phyloP scores from a whole-genome alignment of 352 stramenopile species.

The Peronospora farinosa region DNA sequence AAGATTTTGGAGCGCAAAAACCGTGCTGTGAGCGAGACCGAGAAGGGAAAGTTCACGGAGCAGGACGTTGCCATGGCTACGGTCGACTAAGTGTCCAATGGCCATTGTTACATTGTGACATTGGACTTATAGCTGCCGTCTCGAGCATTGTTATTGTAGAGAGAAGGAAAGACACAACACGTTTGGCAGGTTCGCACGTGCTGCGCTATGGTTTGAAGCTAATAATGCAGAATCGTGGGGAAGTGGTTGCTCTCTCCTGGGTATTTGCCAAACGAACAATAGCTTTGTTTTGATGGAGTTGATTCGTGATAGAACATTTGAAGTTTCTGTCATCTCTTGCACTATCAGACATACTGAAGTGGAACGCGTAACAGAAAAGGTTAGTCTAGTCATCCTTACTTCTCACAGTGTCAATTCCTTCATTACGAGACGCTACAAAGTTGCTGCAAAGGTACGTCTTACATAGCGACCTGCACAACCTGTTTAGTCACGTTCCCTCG shows the following conservation, averaged over 20 bases:
- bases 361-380: constrained; percentile 57
- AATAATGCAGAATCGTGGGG: constrained; percentile 24
- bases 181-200: constrained; percentile 13
- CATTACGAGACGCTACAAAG: constrained; percentile 52
- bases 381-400: constrained; percentile 80
- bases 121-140: constrained; percentile 12
- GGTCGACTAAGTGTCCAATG: constrained; percentile 74
- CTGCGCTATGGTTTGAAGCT: constrained; percentile 2
- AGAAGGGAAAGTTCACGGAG: constrained; percentile 89
- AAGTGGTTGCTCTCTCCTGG: constrained; percentile 11
- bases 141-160: constrained; percentile 35
- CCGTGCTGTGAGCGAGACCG: constrained; percentile 64
- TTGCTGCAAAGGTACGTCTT: constrained; percentile 71
- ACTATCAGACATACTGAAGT: constrained; percentile 63
- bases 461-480: constrained; percentile 17
- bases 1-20: constrained; percentile 98
- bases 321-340: constrained; percentile 57
- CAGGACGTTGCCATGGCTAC: constrained; percentile 81
- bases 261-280: constrained; percentile 19
- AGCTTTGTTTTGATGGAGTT: not conserved
- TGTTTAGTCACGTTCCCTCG: constrained; percentile 22
- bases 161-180: constrained; percentile 39
- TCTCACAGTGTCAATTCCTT: constrained; percentile 71
- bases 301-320: constrained; percentile 6
- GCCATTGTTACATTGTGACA: constrained; percentile 2